A percentile compares a stretch with the other conserved stretches of the same genome.
Conservation (phyloP, 164 flowering plant species). For the Liriodendron chinense region DNA sequence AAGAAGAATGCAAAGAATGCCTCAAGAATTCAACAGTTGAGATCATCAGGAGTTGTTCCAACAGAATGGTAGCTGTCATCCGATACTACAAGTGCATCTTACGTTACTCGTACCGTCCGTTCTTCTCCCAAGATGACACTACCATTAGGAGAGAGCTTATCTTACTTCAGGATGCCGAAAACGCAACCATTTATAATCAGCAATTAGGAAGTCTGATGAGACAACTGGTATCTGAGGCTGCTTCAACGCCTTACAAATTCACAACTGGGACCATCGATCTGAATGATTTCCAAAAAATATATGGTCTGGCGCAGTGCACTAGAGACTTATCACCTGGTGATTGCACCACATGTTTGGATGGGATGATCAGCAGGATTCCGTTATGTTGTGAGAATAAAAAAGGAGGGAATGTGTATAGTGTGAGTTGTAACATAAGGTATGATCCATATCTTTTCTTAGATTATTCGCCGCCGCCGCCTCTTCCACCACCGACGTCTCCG, state of each 20-base stretch:
- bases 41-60: constrained; percentile 18
- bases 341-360: constrained; percentile 27
- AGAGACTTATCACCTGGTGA: constrained; percentile 21
- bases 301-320: constrained; percentile 47
- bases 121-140: constrained; percentile 8
- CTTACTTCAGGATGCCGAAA: constrained; percentile 1
- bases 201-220: constrained; percentile 13
- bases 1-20: constrained; percentile 16
- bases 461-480: neutral
- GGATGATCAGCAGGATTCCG: constrained; percentile 4
- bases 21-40: constrained; percentile 8
- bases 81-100: constrained; percentile 37
- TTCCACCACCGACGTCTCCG: too few relatives aligned
- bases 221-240: constrained; percentile 16
- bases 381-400: constrained; percentile 13
- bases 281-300: constrained; percentile 5
- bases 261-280: constrained; percentile 18
- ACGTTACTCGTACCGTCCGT: constrained; percentile 23
- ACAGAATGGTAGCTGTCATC: constrained; percentile 14
- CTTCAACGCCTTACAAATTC: constrained; percentile 10
- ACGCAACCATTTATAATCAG: constrained; percentile 15
- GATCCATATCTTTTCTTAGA: constrained; percentile 28
- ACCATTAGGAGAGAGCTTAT: too few relatives aligned
- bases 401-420: constrained; percentile 32
- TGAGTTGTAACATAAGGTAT: constrained; percentile 36